Evolutionary conservation across 768 basidiomycete genomes (phyloP).

Genomic region (Inosperma sp.): DNA sequence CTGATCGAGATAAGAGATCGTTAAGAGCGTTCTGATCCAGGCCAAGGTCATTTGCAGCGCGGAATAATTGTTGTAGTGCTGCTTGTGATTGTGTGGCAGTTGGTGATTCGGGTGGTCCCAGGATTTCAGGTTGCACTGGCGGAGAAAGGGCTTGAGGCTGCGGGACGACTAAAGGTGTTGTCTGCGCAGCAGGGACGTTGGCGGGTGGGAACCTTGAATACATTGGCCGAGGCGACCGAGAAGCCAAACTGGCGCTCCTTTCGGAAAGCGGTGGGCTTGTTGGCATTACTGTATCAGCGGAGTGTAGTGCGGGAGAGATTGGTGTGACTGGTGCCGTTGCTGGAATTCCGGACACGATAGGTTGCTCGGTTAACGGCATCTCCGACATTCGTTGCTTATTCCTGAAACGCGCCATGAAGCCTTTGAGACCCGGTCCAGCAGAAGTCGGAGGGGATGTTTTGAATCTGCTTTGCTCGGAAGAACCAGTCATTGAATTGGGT

Average conservation of each 20-base stretch:
- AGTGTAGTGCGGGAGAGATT: conserved; percentile 26
- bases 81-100: conserved; percentile 32
- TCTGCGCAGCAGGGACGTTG: conserved; percentile 12
- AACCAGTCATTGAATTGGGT: conserved; percentile 29
- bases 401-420: conserved; percentile 78
- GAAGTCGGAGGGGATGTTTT: conserved; percentile 55
- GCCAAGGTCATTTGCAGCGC: conserved; percentile 70
- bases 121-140: conserved; percentile 4
- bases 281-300: conserved; percentile 18
- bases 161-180: conserved; percentile 16
- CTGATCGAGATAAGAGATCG: conserved; percentile 67
- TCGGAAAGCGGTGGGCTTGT: conserved; percentile 11
- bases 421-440: conserved; percentile 68
- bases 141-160: conserved; percentile 9
- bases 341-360: conserved; percentile 26
- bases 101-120: conserved; percentile 12
- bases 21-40: conserved; percentile 68
- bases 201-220: conserved; percentile 32
- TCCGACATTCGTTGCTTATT: conserved; percentile 38
- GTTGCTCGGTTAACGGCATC: conserved; percentile 26
- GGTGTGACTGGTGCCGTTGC: conserved; percentile 25
- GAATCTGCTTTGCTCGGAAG: conserved; percentile 47
- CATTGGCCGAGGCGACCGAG: conserved; percentile 23
- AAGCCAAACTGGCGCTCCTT: conserved; percentile 14
- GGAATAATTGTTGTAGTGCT: conserved; percentile 68